These are phyloP conservation scores for Petunia secreta DNA, from an alignment of 257 asterid species.

Conservation along the genomic window DNA sequence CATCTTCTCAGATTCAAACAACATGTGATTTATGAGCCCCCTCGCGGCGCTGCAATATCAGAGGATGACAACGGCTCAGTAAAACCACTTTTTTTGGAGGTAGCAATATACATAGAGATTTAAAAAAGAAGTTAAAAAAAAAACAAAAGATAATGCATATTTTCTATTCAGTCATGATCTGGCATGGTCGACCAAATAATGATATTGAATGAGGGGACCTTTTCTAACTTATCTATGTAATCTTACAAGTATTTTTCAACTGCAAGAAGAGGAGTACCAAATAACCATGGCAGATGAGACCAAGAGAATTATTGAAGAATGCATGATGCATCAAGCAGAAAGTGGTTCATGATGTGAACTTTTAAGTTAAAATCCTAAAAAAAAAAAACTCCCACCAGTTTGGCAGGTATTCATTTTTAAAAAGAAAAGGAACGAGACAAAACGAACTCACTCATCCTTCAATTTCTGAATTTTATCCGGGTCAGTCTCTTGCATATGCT, in stretches of 20 bases:
- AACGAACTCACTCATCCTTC: conserved; percentile 78
- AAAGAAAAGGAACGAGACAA: background rate
- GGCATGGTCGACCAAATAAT: background rate
- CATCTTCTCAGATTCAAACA: conserved; percentile 71
- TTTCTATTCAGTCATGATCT: background rate
- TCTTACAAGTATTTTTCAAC: background rate
- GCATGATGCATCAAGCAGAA: background rate
- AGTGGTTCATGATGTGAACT: background rate
- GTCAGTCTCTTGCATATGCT: conserved; percentile 83
- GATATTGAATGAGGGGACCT: too few species aligned
- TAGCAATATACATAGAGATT: background rate
- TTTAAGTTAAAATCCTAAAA: background rate
- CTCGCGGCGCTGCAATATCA: conserved; percentile 78
- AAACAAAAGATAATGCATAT: background rate
- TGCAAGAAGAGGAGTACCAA: background rate
- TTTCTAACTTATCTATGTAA: background rate
- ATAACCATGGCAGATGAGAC: background rate
- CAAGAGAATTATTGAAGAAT: background rate
- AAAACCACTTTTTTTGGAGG: background rate
- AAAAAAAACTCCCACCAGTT: background rate
- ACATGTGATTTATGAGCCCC: conserved; percentile 93
- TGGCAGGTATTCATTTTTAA: background rate
- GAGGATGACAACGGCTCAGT: conserved; percentile 6
- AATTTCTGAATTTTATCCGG: conserved; percentile 80
- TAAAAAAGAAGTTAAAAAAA: background rate